Conservation (phyloP, 768 basidiomycete species). For the Trametes cinnabarina region DNA sequence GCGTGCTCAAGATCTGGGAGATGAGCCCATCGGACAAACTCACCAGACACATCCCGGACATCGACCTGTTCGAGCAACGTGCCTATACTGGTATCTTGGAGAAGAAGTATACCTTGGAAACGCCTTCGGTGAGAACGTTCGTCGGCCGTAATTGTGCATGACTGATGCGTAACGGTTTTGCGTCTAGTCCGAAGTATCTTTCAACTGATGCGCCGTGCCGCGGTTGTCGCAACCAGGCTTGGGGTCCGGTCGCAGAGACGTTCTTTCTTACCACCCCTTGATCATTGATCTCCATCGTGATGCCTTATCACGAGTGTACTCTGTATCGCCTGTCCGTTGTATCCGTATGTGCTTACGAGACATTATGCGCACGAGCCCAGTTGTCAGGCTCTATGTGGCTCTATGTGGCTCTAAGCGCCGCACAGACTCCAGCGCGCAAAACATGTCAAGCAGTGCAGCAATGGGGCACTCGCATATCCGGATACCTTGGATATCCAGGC, state of each 20-base stretch:
- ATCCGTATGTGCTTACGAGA: background rate
- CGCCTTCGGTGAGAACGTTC: conserved; percentile 14
- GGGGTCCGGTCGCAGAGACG: background rate
- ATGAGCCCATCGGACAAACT: background rate
- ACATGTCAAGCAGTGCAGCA: no score
- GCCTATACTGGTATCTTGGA: conserved; percentile 15
- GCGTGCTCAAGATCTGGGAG: conserved; percentile 17
- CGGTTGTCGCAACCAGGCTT: background rate
- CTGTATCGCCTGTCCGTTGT: background rate
- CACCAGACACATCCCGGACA: conserved; percentile 1
- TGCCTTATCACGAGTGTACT: background rate
- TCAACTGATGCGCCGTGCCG: background rate
- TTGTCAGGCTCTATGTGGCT: no score
- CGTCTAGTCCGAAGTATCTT: background rate
- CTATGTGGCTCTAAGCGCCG: no score
- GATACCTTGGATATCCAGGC: background rate
- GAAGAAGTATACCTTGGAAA: conserved; percentile 14
- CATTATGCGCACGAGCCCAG: no score
- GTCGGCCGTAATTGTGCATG: background rate
- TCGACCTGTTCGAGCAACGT: conserved; percentile 5
- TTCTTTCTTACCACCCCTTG: background rate
- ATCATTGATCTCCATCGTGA: conserved; percentile 1
- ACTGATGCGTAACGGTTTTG: background rate
- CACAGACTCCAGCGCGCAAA: no score
- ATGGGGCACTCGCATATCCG: background rate